A percentile compares a stretch with the other conserved stretches of the same genome.
These are phyloP conservation scores for Aspergillus asperescens DNA, from an alignment of 495 filamentous ascomycete species.

Conservation along the genomic window DNA sequence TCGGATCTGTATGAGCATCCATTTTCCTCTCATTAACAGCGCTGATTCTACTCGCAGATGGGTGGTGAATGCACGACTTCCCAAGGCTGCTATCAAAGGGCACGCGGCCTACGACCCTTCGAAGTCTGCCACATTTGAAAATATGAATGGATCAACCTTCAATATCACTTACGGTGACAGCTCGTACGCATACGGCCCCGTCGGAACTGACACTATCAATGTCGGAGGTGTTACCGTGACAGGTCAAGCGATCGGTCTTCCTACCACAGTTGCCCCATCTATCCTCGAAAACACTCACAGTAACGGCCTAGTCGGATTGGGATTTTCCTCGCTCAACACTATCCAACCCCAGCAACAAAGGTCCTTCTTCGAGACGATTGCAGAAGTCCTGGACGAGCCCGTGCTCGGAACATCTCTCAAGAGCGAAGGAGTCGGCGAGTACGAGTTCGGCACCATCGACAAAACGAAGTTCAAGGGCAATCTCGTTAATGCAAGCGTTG, in stretches of 20 bases:
- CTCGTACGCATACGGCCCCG: constrained; percentile 57
- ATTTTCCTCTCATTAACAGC: neutral
- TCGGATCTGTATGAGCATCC: constrained; percentile 61
- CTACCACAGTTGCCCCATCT: constrained; percentile 54
- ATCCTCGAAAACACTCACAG: constrained; percentile 58
- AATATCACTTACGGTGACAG: constrained; percentile 71
- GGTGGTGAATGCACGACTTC: constrained; percentile 68
- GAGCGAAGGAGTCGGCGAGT: constrained; percentile 55
- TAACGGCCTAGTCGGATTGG: constrained; percentile 75
- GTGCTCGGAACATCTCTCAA: constrained; percentile 70
- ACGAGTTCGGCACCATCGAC: constrained; percentile 75
- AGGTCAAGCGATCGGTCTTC: constrained; percentile 66
- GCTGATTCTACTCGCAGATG: constrained; percentile 43
- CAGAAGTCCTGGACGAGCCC: constrained; percentile 55
- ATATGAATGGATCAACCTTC: constrained; percentile 48
- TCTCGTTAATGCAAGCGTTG: constrained; percentile 59
- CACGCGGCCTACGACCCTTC: constrained; percentile 60
- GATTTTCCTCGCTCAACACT: constrained; percentile 69
- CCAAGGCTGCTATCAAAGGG: constrained; percentile 33
- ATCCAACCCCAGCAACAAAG: constrained; percentile 61
- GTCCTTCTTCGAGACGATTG: constrained; percentile 80
- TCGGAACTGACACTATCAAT: constrained; percentile 67
- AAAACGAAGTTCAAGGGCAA: constrained; percentile 56
- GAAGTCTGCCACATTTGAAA: constrained; percentile 52
- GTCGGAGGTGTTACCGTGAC: constrained; percentile 66